A percentile compares a stretch with the other conserved stretches of the same genome.
These are phyloP conservation scores for Sporothrix brunneoviolacea DNA, from an alignment of 2,329 filamentous ascomycete genomes.

Conservation along the genomic window DNA sequence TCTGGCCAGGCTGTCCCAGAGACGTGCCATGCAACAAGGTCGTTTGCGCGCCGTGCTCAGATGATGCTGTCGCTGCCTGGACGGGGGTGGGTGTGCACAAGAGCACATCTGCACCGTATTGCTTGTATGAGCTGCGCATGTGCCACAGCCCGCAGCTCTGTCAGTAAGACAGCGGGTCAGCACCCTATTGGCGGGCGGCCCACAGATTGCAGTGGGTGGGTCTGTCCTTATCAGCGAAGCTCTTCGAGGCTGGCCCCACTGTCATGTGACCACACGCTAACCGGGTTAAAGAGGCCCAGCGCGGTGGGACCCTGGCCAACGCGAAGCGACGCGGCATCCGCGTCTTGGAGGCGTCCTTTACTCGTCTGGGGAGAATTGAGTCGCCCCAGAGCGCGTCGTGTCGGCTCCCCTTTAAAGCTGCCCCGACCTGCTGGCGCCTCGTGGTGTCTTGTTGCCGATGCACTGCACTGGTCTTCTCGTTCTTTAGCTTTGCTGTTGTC, in stretches of 20 bases:
- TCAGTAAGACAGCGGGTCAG: neutral
- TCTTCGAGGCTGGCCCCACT: neutral
- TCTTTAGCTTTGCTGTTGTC: neutral
- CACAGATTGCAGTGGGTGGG: neutral
- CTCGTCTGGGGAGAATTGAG: neutral
- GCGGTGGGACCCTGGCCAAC: slow-evolving; percentile 1
- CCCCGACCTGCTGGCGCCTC: neutral
- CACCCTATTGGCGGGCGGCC: neutral
- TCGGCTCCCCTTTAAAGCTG: neutral
- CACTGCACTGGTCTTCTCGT: neutral
- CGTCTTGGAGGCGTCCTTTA: no score
- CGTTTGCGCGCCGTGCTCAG: no score
- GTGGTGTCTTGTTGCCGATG: neutral
- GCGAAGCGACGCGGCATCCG: slow-evolving; percentile 16
- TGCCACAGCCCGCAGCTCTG: slow-evolving; percentile 2
- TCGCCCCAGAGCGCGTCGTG: slow-evolving; percentile 12
- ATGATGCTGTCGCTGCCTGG: slow-evolving; percentile 6
- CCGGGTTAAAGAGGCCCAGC: neutral
- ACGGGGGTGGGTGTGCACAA: slow-evolving; percentile 5
- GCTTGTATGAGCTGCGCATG: slow-evolving; percentile 10
- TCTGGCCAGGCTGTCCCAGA: neutral
- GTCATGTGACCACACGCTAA: slow-evolving; percentile 10
- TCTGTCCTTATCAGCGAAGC: slow-evolving; percentile 2
- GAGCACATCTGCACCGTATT: no score
- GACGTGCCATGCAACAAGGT: neutral